Conservation (phyloP, 2,329 filamentous ascomycete genomes). For the Sporothrix humicola region DNA sequence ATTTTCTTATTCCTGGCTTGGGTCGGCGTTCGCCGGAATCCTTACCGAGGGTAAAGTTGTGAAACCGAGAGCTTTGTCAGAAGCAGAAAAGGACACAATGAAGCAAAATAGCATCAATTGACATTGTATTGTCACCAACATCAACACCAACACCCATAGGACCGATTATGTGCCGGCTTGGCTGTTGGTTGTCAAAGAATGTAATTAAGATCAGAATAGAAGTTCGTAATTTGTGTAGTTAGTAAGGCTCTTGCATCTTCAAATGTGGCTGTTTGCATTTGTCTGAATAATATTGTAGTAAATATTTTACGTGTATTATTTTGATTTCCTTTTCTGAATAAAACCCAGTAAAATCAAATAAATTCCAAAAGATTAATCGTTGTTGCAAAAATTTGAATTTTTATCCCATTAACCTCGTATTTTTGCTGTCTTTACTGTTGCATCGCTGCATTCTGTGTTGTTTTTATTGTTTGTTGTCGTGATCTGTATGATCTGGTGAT, state of each 20-base stretch:
- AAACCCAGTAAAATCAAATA: no score
- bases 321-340: no score
- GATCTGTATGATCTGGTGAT: no score
- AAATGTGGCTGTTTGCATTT: neutral
- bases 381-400: neutral
- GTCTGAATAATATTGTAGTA: neutral
- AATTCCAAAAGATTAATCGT: no score
- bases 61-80: neutral
- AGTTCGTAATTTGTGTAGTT: neutral
- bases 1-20: neutral
- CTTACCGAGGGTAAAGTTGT: neutral
- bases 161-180: neutral
- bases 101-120: neutral
- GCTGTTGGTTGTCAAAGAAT: neutral
- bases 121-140: neutral
- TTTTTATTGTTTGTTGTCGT: no score
- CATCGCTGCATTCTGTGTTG: no score
- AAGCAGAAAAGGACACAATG: neutral
- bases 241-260: neutral
- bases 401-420: no score
- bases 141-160: neutral
- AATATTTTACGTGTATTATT: neutral
- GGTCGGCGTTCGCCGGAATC: constrained; percentile 2
- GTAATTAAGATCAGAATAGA: neutral
- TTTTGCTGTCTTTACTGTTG: no score